Conservation (phyloP, 129 eudicot genomes). For the Sambucus nigra region DNA sequence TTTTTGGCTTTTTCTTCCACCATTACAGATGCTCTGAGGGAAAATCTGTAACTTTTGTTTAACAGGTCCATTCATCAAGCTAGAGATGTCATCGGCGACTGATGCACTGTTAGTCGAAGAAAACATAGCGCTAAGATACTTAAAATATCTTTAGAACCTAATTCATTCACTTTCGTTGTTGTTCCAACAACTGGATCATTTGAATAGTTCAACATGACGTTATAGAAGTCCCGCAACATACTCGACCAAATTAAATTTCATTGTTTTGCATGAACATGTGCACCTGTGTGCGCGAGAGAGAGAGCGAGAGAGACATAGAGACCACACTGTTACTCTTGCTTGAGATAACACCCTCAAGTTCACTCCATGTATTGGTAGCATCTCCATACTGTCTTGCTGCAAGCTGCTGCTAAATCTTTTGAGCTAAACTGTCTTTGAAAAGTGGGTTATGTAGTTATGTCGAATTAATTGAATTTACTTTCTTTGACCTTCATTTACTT, state of each 20-base stretch:
- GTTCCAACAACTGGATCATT: slow-evolving; percentile 10
- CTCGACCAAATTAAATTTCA: slow-evolving; percentile 1
- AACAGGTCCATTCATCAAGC: too few species aligned
- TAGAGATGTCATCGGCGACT: too few species aligned
- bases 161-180: slow-evolving; percentile 5
- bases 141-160: too few species aligned
- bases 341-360: slow-evolving; percentile 27
- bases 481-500: background rate
- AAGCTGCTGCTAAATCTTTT: too few species aligned
- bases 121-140: too few species aligned
- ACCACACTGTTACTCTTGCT: slow-evolving; percentile 34
- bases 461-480: background rate
- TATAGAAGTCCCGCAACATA: slow-evolving; percentile 52
- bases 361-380: slow-evolving; percentile 34
- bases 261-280: background rate
- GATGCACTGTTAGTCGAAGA: too few species aligned
- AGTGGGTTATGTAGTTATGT: background rate
- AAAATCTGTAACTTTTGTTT: too few species aligned
- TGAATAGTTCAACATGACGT: slow-evolving; percentile 32
- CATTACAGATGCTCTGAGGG: too few species aligned
- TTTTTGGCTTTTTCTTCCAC: too few species aligned
- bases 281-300: too few species aligned
- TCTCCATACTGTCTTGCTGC: slow-evolving; percentile 25
- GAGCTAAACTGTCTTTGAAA: slow-evolving; percentile 22
- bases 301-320: background rate